phyloP scores from a whole-genome alignment of 495 filamentous ascomycete species.

The Podospora anserina region DNA sequence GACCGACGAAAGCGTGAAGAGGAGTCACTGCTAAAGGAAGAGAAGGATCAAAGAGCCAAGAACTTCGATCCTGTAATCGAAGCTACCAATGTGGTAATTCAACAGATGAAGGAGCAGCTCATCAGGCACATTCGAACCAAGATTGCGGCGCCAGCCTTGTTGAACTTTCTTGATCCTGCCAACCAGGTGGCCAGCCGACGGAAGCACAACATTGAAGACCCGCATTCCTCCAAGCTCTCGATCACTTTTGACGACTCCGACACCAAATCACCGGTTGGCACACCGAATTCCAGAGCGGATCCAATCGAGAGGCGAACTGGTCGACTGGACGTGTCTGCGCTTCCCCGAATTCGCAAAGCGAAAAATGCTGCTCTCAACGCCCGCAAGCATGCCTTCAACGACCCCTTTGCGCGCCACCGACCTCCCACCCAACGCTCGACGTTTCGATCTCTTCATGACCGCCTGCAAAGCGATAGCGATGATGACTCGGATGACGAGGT shows the following conservation, averaged over 20 bases:
- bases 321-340: constrained; percentile 58
- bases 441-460: constrained; percentile 53
- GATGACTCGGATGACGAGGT: constrained; percentile 53
- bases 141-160: constrained; percentile 76
- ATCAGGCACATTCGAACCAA: constrained; percentile 81
- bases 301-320: constrained; percentile 49
- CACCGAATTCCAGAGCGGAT: constrained; percentile 65
- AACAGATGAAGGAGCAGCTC: constrained; percentile 80
- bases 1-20: constrained; percentile 54
- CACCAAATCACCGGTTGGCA: constrained; percentile 57
- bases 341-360: constrained; percentile 70
- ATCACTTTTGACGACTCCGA: constrained; percentile 49
- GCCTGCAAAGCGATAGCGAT: constrained; percentile 55
- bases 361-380: constrained; percentile 56
- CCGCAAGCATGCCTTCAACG: constrained; percentile 66
- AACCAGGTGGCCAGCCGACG: constrained; percentile 72
- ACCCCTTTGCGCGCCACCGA: constrained; percentile 70
- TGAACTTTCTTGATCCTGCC: constrained; percentile 77
- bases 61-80: constrained; percentile 84
- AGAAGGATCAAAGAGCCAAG: constrained; percentile 76
- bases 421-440: constrained; percentile 43
- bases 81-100: constrained; percentile 69
- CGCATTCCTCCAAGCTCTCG: constrained; percentile 47
- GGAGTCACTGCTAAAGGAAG: constrained; percentile 75
- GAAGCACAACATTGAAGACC: constrained; percentile 71